Conservation (phyloP, 352 stramenopile genomes). For the Pythium vanterpoolii region DNA sequence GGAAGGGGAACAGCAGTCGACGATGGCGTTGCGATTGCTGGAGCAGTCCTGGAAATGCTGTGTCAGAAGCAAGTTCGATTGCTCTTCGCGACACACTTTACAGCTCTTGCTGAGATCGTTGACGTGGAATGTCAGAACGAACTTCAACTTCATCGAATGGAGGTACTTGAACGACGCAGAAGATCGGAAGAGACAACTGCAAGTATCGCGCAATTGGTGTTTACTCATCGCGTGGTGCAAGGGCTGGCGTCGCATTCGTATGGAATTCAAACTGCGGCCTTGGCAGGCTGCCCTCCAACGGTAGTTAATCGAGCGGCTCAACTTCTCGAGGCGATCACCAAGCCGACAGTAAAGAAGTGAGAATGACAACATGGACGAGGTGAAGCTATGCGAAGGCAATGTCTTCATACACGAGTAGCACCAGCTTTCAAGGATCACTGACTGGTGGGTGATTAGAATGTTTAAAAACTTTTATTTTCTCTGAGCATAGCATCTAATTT, state of each 20-base stretch:
- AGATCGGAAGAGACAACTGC: constrained; percentile 10
- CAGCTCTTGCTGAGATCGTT: constrained; percentile 47
- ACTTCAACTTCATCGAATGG: constrained; percentile 66
- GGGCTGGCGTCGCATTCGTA: constrained; percentile 73
- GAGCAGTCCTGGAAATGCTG: constrained; percentile 70
- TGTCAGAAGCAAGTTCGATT: constrained; percentile 52
- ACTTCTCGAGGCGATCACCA: constrained; percentile 33
- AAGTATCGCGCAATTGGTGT: constrained; percentile 42
- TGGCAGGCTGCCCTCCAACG: constrained; percentile 55
- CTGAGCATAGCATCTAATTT: too few relatives aligned
- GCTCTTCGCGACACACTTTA: constrained; percentile 87
- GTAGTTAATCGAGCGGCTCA: constrained; percentile 52
- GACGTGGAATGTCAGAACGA: constrained; percentile 27
- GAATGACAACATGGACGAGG: neutral
- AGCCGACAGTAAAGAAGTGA: neutral
- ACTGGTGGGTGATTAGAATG: neutral
- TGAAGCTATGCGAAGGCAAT: neutral
- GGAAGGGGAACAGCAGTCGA: constrained; percentile 75
- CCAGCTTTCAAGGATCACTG: neutral
- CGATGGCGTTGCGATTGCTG: constrained; percentile 79
- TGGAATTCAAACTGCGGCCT: constrained; percentile 67
- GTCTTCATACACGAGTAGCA: too few relatives aligned
- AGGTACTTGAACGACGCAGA: constrained; percentile 42
- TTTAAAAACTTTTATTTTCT: neutral
- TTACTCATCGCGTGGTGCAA: constrained; percentile 73